A percentile compares a stretch with the other conserved stretches of the same genome.
Evolutionary conservation across 2,329 filamentous ascomycete genomes (phyloP).

Genomic region (Fusarium chuoi): DNA sequence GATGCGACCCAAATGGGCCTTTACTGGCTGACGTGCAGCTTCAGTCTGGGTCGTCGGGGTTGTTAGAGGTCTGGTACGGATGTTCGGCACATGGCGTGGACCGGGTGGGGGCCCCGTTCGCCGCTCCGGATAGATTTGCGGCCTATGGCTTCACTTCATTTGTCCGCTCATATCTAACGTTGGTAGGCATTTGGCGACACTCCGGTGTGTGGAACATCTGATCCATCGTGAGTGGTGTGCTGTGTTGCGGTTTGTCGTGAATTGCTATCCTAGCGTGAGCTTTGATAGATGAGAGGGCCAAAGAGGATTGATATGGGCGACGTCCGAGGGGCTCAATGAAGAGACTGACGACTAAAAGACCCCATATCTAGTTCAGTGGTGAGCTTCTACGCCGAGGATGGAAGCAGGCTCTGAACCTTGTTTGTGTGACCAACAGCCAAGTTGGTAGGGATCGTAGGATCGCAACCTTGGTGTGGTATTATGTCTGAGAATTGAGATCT

Average conservation of each 20-base stretch:
- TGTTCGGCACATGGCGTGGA: slow-evolving; percentile 43
- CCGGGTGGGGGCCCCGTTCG: slow-evolving; percentile 30
- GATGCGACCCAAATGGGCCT: slow-evolving; percentile 26
- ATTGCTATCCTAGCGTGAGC: slow-evolving; percentile 13
- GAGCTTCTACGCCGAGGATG: background rate
- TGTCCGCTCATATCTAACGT: slow-evolving; percentile 13
- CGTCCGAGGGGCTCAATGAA: slow-evolving; percentile 16
- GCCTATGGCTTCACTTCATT: slow-evolving; percentile 17
- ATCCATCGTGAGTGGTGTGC: slow-evolving; percentile 10
- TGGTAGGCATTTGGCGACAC: slow-evolving; percentile 13
- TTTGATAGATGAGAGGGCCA: slow-evolving; percentile 21
- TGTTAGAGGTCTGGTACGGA: slow-evolving; percentile 35
- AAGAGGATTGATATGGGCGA: slow-evolving; percentile 27
- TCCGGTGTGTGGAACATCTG: slow-evolving; percentile 20
- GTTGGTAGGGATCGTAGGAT: slow-evolving; percentile 21
- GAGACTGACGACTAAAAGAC: slow-evolving; percentile 6
- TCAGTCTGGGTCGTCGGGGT: slow-evolving; percentile 35
- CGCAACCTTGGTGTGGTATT: slow-evolving; percentile 9
- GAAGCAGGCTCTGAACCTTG: slow-evolving; percentile 23
- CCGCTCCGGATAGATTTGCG: slow-evolving; percentile 30
- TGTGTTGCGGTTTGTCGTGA: slow-evolving; percentile 20
- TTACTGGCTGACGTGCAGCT: slow-evolving; percentile 25
- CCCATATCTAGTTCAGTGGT: slow-evolving; percentile 12
- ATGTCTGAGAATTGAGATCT: slow-evolving; percentile 16
- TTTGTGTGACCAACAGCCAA: slow-evolving; percentile 15